These are phyloP conservation scores for Starmerella stellata DNA, from an alignment of 805 yeast genomes.

Conservation along the genomic window DNA sequence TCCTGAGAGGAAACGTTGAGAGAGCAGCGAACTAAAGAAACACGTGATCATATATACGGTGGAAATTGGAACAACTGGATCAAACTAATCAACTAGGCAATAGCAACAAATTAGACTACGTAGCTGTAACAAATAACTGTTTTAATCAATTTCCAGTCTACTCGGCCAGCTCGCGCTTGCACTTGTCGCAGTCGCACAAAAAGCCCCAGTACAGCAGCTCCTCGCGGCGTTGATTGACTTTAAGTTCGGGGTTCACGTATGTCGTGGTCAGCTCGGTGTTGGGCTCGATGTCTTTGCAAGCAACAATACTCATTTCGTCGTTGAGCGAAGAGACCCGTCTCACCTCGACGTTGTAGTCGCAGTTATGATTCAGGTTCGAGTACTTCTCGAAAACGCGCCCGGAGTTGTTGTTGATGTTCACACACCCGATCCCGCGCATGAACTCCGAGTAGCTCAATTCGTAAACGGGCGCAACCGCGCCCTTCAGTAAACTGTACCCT, in stretches of 20 bases:
- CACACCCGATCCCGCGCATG: slow-evolving; percentile 47
- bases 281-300: slow-evolving; percentile 37
- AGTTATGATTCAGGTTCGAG: slow-evolving; percentile 59
- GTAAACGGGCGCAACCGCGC: slow-evolving; percentile 27
- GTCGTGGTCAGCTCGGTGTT: slow-evolving; percentile 55
- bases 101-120: too few species aligned
- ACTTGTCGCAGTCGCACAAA: slow-evolving; percentile 46
- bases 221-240: slow-evolving; percentile 43
- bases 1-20: too few species aligned
- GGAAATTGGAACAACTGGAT: too few species aligned
- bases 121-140: too few species aligned
- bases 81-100: too few species aligned
- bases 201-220: slow-evolving; percentile 67
- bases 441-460: slow-evolving; percentile 35
- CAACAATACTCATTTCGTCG: slow-evolving; percentile 37
- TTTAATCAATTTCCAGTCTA: too few species aligned
- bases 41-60: too few species aligned
- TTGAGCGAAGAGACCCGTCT: slow-evolving; percentile 26
- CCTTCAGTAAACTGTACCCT: slow-evolving; percentile 34
- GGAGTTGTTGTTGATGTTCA: slow-evolving; percentile 55
- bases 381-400: slow-evolving; percentile 43
- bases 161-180: slow-evolving; percentile 28
- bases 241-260: slow-evolving; percentile 50
- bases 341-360: slow-evolving; percentile 47
- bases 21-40: too few species aligned